These are phyloP conservation scores for Mayamaea pseudoterrestris DNA, from an alignment of 108 stramenopile species.

Conservation along the genomic window DNA sequence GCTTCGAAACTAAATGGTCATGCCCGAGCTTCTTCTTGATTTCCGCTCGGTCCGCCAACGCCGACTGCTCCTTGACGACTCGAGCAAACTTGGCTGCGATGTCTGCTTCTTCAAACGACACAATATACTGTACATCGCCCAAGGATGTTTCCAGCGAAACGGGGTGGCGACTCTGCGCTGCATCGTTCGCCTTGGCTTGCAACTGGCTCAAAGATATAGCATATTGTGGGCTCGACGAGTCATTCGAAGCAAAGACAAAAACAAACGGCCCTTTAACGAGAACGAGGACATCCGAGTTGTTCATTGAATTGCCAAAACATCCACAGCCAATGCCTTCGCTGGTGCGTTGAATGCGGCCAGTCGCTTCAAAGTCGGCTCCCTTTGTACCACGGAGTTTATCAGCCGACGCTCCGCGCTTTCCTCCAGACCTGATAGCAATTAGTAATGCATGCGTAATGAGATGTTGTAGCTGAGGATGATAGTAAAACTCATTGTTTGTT, in stretches of 20 bases:
- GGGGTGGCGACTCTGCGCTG: not conserved
- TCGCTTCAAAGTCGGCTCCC: conserved; percentile 73
- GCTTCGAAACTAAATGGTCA: conserved; percentile 41
- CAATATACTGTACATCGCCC: conserved; percentile 65
- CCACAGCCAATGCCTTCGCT: conserved; percentile 16
- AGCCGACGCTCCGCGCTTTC: conserved; percentile 49
- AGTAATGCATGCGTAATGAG: no score
- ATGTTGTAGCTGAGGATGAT: no score
- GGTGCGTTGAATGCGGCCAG: conserved; percentile 43
- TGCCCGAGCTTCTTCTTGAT: conserved; percentile 52
- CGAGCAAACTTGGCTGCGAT: conserved; percentile 28
- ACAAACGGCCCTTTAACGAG: conserved; percentile 74
- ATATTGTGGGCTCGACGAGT: conserved; percentile 44
- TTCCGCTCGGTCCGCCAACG: conserved; percentile 24
- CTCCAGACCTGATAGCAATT: conserved; percentile 38
- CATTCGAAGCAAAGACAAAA: conserved; percentile 55
- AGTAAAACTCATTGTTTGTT: no score
- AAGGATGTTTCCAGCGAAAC: conserved; percentile 43
- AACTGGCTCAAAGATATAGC: conserved; percentile 57
- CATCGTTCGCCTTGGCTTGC: conserved; percentile 10
- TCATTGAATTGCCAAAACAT: conserved; percentile 11
- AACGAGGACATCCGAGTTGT: conserved; percentile 4
- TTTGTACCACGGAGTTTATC: conserved; percentile 54
- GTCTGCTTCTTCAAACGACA: conserved; percentile 27
- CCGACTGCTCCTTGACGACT: conserved; percentile 25